Evolutionary conservation across 139 green algal genomes (phyloP).

Genomic region (Chlorella sp.): DNA sequence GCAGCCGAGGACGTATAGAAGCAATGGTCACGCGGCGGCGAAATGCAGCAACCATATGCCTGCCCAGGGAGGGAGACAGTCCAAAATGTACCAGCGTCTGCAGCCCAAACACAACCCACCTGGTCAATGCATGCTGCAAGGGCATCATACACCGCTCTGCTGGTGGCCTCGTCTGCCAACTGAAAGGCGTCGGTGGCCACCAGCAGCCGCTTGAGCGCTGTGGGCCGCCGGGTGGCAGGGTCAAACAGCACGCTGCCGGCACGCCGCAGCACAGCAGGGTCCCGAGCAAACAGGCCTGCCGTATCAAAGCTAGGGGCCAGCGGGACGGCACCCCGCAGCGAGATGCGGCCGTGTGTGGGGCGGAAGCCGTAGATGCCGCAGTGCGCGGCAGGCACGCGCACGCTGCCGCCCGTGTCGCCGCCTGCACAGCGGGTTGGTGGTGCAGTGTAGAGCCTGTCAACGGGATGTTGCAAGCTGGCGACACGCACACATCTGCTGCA

Average conservation of each 20-base stretch:
- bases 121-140: constrained; percentile 44
- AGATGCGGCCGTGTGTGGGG: constrained; percentile 81
- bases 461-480: too few relatives aligned
- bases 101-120: too few relatives aligned
- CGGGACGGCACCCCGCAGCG: constrained; percentile 57
- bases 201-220: constrained; percentile 65
- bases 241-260: constrained; percentile 67
- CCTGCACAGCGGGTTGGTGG: not conserved
- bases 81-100: not conserved
- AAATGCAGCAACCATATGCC: not conserved
- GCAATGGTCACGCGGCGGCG: not conserved
- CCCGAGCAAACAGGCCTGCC: not conserved
- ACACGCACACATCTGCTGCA: too few relatives aligned
- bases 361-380: constrained; percentile 90
- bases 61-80: not conserved
- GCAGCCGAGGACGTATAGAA: not conserved
- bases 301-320: constrained; percentile 90
- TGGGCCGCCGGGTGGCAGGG: constrained; percentile 3
- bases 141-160: constrained; percentile 66
- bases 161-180: constrained; percentile 44
- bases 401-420: constrained; percentile 89
- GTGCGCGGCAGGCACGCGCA: constrained; percentile 89
- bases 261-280: constrained; percentile 38
- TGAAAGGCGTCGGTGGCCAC: constrained; percentile 81
- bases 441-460: not conserved